Evolutionary conservation across 345 rosid species (phyloP), one percentile per base, ranked within the genome.

Genomic region (Salix caprea): DNA sequence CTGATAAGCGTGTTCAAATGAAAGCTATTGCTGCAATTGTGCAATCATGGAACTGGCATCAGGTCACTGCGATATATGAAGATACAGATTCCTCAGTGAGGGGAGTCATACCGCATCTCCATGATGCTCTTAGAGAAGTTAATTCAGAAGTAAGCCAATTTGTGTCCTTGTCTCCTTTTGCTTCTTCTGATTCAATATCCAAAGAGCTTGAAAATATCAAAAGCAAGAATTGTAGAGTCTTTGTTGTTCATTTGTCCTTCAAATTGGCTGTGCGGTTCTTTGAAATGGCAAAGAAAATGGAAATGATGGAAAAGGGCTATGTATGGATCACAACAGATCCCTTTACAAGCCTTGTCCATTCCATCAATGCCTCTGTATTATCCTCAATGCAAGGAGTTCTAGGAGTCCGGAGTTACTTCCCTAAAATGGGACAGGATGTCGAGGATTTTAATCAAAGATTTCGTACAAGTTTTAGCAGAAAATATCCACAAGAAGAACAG

Each of bases 261-360:
- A 19, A 62, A 34, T 11, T 82, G 67, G 76, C 83, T 4, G 52
- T 2, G 2, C 54, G 15, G 26, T 26, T 84, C 9, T 82, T 82
- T 39, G n/a, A 71, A 71, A 56, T 0, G 21, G 85, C 87, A 2
- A 82, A 74, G 60, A 67, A 72, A 21, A 39, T 77, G 79, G 66
- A 39, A 14, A 82, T 84, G 81, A 79, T 82, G 83, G 76, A 82
- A 60, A 69, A 79, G 19, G 87, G 65, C n/a, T 79, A 65, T 58
- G 83, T 79, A 5, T 85, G 87, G 87, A 85, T 85, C 65, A 54
- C 81, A 6, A 82, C 85, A 36, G 68, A 72, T 54, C 21, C 75
- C 30, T 19, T 85, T 67, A 74, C 85, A 39, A 72, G 78, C 28
- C 78, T 74, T n/a, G 37, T 68, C 16, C 70, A 79, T 54, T 70